Conservation (phyloP, 2,329 filamentous ascomycete species). For the Chaetomium sp. region DNA sequence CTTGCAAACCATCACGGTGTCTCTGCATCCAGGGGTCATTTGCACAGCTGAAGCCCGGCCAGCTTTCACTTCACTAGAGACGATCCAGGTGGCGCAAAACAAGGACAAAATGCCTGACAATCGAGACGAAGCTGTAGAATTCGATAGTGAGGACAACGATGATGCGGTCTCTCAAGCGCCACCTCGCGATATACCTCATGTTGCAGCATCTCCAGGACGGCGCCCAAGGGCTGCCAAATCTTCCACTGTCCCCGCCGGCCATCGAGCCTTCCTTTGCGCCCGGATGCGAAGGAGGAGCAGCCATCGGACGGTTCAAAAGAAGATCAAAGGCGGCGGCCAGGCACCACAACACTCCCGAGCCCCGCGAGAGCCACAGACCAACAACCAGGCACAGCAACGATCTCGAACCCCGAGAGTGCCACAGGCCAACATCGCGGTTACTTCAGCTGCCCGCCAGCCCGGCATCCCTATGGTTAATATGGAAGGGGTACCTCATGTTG, state of each 20-base stretch:
- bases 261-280: background rate
- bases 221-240: background rate
- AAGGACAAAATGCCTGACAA: background rate
- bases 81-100: background rate
- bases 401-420: background rate
- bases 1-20: background rate
- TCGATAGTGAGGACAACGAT: background rate
- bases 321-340: background rate
- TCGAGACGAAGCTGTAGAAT: background rate
- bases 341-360: background rate
- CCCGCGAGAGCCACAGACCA: background rate
- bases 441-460: background rate
- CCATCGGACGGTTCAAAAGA: background rate
- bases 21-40: background rate
- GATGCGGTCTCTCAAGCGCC: background rate
- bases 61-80: background rate
- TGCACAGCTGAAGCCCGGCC: background rate
- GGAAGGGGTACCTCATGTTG: constrained; percentile 10
- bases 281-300: background rate
- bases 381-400: background rate
- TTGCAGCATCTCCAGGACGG: background rate
- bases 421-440: background rate
- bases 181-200: background rate
- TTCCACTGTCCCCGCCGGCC: background rate
- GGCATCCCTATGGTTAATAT: background rate